Base-by-base conservation (phyloP, 1,284 basidiomycete genomes). In the Leccinum variabile region DNA sequence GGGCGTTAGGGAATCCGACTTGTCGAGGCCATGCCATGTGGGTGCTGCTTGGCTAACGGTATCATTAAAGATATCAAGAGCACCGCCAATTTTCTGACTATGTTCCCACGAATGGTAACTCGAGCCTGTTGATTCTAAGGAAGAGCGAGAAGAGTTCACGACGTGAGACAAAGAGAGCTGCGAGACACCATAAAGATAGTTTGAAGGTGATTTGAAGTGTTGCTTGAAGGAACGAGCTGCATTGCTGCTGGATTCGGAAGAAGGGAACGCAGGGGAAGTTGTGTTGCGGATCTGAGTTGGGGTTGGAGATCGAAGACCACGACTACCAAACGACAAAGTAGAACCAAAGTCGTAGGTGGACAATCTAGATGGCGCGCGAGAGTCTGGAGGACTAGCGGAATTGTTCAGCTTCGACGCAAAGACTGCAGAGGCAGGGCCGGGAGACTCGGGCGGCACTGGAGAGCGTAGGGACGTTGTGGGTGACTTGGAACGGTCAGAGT, bases 41-140 rank as follows among this genome's bases (percentile, higher is more conserved):
- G 82, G 75, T 56, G 80, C 79, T 59, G 78, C 75, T 18, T 80
- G 75, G 56, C 84, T 82, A 13, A 65, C 73, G 18, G 66, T 72
- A 60, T 82, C 80, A 44, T 73, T 78, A 71, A 91, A 85, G 22
- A 89, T 69, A 52, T 78, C 81, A 56, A 83, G 75, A 57, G 79
- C 72, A 30, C 80, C 79, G 65, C 87, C 84, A 64, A 82, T 82
- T 66, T 78, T 79, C 64, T 86, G 75, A 62, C 76, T 84, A 33
- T 79, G 85, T 59, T 91, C 88, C 82, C 83, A 87, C 3, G 91
- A 91, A 72, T 92, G 91, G 73, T 90, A 93, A 73, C 91, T 92
- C 3, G 91, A 93, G 11, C 91, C 90, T 37, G 80, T 82, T 14
- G 90, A 92, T 63, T 87, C 89, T 28, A 93, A 76, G 6, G 91